A percentile compares a stretch with the other conserved stretches of the same genome.
Evolutionary conservation across 805 yeast species (phyloP).

Genomic region (Candida morakotiae): DNA sequence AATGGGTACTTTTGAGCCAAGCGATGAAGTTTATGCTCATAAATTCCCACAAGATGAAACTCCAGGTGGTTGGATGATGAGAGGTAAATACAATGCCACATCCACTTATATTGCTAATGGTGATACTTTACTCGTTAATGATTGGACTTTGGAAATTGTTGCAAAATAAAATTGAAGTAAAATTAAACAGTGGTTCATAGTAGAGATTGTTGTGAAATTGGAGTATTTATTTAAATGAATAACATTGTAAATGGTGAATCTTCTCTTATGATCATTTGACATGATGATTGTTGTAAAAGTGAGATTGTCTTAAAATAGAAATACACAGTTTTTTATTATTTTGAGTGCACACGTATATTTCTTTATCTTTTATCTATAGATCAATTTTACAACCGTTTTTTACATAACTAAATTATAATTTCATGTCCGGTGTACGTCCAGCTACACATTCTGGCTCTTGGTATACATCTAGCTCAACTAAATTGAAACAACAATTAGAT

Average conservation of each 20-base stretch:
- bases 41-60: conserved; percentile 31
- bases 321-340: not conserved
- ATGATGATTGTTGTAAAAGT: too few relatives aligned
- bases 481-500: conserved; percentile 49
- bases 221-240: too few relatives aligned
- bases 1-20: conserved; percentile 32
- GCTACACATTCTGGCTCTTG: conserved; percentile 93
- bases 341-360: not conserved
- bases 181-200: not conserved
- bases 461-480: conserved; percentile 53
- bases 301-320: too few relatives aligned
- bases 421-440: conserved; percentile 33
- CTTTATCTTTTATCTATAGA: not conserved
- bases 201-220: too few relatives aligned
- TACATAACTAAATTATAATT: not conserved
- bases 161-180: conserved; percentile 1
- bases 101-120: conserved; percentile 32
- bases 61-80: conserved; percentile 36
- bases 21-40: conserved; percentile 28
- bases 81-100: conserved; percentile 29
- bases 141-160: conserved; percentile 35
- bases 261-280: too few relatives aligned
- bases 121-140: conserved; percentile 21
- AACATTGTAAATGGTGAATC: too few relatives aligned
- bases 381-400: too few relatives aligned